phyloP scores from a whole-genome alignment of 352 stramenopile genomes.

The Pythium guiyangense region DNA sequence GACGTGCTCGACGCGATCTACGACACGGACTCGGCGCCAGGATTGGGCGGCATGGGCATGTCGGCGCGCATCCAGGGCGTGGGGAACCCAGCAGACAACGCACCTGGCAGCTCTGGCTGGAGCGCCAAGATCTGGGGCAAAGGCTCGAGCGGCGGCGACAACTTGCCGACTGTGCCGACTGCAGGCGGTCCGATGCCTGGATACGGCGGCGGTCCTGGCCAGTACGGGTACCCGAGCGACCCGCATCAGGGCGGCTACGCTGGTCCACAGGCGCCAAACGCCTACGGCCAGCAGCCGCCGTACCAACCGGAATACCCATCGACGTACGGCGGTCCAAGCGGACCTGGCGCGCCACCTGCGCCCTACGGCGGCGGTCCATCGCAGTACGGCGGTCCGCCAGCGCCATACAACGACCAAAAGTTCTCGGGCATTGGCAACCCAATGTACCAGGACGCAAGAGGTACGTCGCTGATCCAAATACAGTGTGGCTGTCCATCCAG shows the following conservation, averaged over 20 bases:
- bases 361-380: conserved; percentile 24
- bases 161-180: conserved; percentile 34
- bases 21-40: conserved; percentile 72
- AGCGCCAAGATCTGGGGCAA: conserved; percentile 63
- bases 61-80: conserved; percentile 79
- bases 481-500: not conserved
- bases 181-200: conserved; percentile 51
- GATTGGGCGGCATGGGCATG: conserved; percentile 69
- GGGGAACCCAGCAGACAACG: conserved; percentile 54
- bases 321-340: conserved; percentile 35
- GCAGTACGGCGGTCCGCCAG: conserved; percentile 38
- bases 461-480: conserved; percentile 14
- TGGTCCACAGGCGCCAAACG: conserved; percentile 24
- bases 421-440: conserved; percentile 95
- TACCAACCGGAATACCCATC: conserved; percentile 49
- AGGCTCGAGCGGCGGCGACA: conserved; percentile 63
- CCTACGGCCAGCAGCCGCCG: conserved; percentile 35
- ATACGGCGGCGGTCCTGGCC: conserved; percentile 31
- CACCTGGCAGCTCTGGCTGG: conserved; percentile 44
- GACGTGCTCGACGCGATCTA: conserved; percentile 95
- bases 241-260: conserved; percentile 41
- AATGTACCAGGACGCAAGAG: conserved; percentile 90
- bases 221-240: conserved; percentile 49
- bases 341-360: conserved; percentile 21
- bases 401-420: conserved; percentile 65